Evolutionary conservation across 2,329 filamentous ascomycete genomes (phyloP).

Genomic region (Fusarium gaditjirri): DNA sequence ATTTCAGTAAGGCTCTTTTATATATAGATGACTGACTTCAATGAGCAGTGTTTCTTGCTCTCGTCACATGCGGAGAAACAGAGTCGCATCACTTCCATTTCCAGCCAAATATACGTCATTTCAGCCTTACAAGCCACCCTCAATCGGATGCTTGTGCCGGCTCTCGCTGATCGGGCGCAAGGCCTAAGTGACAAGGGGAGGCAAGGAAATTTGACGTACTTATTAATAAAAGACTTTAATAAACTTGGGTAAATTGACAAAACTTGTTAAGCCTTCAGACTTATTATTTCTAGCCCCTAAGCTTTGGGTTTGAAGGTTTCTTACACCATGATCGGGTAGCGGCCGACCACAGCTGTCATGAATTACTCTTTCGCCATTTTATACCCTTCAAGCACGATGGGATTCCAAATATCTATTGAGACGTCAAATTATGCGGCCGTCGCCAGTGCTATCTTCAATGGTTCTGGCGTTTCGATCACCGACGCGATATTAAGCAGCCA

Average conservation of each 20-base stretch:
- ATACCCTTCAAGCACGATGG: too few relatives aligned
- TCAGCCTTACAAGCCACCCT: neutral
- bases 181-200: rapidly evolving
- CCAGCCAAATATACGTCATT: neutral
- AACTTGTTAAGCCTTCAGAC: neutral
- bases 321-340: neutral
- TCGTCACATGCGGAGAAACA: neutral
- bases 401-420: too few relatives aligned
- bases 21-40: neutral
- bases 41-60: neutral
- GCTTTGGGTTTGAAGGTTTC: neutral
- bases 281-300: neutral
- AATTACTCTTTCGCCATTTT: too few relatives aligned
- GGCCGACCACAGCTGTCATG: too few relatives aligned
- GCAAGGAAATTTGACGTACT: too few relatives aligned
- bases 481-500: too few relatives aligned
- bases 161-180: neutral
- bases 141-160: neutral
- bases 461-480: too few relatives aligned
- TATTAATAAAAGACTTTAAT: neutral
- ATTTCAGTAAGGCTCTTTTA: rapidly evolving
- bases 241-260: neutral
- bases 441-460: too few relatives aligned
- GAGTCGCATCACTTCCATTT: neutral
- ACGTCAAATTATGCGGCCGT: too few relatives aligned